Evolutionary conservation across 2,329 filamentous ascomycete species (phyloP).

Genomic region (Fusarium begoniae): DNA sequence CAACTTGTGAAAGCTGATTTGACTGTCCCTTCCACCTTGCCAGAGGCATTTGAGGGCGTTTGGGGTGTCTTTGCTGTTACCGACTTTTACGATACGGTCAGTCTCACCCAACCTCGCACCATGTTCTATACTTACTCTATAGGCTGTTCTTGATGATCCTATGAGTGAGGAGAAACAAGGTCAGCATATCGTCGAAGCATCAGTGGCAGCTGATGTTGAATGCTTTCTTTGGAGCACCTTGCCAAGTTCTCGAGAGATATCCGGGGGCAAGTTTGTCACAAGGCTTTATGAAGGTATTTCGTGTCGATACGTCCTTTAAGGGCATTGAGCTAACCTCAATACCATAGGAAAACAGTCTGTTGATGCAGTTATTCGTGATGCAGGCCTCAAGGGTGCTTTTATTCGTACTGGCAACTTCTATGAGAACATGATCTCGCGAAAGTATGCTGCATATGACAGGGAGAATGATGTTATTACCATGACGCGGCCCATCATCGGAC

Average conservation of each 20-base stretch:
- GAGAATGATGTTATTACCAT: slow-evolving; percentile 15
- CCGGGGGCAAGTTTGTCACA: slow-evolving; percentile 23
- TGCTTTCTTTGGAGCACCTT: slow-evolving; percentile 25
- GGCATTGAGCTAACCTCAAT: not conserved
- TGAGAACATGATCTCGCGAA: slow-evolving; percentile 24
- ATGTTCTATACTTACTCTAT: not conserved
- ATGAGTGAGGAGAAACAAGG: slow-evolving; percentile 29
- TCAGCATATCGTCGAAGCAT: slow-evolving; percentile 21
- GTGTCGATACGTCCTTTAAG: not conserved
- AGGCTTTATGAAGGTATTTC: slow-evolving; percentile 15
- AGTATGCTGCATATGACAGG: slow-evolving; percentile 22
- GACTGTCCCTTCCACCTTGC: slow-evolving; percentile 18
- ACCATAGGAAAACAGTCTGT: slow-evolving; percentile 15
- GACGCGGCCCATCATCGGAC: slow-evolving; percentile 23
- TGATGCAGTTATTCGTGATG: slow-evolving; percentile 20
- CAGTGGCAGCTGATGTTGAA: slow-evolving; percentile 11
- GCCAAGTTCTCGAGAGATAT: slow-evolving; percentile 22
- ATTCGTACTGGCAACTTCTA: slow-evolving; percentile 26
- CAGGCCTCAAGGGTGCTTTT: slow-evolving; percentile 17
- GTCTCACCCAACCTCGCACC: not conserved
- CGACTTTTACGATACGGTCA: slow-evolving; percentile 24
- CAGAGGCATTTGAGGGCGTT: slow-evolving; percentile 8
- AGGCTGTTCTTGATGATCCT: slow-evolving; percentile 21
- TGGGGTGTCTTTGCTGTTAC: slow-evolving; percentile 26
- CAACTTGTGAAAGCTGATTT: slow-evolving; percentile 18